Evolutionary conservation across 225 moss, liverwort and hornwort species (phyloP), one percentile per base, ranked within the genome.

Genomic region (Sphagnum contortum): DNA sequence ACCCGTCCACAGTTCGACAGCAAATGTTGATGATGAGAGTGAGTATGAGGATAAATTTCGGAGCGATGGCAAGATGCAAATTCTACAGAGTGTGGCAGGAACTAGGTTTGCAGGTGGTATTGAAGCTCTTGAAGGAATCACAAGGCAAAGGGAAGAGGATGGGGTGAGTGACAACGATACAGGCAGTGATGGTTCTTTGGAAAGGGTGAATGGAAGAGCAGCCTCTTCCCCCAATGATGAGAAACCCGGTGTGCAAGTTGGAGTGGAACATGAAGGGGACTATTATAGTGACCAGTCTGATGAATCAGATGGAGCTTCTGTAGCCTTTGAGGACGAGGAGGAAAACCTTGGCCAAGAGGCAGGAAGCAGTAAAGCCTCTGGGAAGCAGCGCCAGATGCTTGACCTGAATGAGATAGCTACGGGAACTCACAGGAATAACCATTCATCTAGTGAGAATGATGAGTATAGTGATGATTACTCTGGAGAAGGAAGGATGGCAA

Each of bases 341-440:
- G 91, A 75, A 45, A 79, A 75, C 59, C 64, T 60, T 12, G 83
- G 70, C 49, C 79, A 76, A 9, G 82, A 86, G 57, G 55, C 69
- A 14, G 74, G 70, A 53, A 63, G 65, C 53, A 67, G 56, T 46
- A 64, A 77, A 70, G 67, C 71, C 65, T 66, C 57, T 6, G 55
- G 77, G 47, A 83, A 73, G 65, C 87, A 79, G 56, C 81, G 87
- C 62, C 79, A 88, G 52, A 76, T 95, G 78, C 86, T 91, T 68
- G 91, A 95, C 81, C 76, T 95, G 67, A 91, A 95, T 70, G 89
- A 88, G 71, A 82, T 89, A 57, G 91, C 88, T 52, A 88, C 82
- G 45, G 80, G 48, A 54, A 63, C 72, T 6, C 89, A 81, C 69
- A 85, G 83, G 64, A 80, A 75, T 61, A 87, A 79, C 77, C 83